Evolutionary conservation across 2,329 filamentous ascomycete genomes (phyloP), one percentile per base, ranked within the genome.

Genomic region (Beauveria medogensis): DNA sequence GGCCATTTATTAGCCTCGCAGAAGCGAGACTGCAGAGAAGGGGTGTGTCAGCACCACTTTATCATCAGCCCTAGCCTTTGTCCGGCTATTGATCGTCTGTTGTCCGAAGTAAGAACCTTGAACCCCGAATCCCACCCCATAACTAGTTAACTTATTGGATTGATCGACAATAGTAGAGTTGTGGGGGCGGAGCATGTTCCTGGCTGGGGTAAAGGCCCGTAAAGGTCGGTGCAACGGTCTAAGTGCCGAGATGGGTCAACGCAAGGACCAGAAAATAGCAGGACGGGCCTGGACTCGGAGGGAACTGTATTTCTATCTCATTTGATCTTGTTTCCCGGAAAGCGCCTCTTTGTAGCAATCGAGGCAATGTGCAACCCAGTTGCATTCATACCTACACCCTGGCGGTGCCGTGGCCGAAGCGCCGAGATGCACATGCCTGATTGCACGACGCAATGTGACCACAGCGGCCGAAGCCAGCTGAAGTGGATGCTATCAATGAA

Each of bases 201-300:
- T 53, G 56, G 40, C 57, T 53, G 57, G 57, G 57, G 40, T 59
- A 59, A 53, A 53, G 16, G 57, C 46, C 57, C 57, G 57, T 30
- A 8, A 37, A 46, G 18, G 40, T 12, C 54, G 7, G n/a, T 10
- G 20, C 48, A 44, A 37, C 54, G 3, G n/a, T 18, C 16, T 28
- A 44, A 37, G 20, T 53, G 48, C 48, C 26, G 48, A 48, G 37
- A 30, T 53, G n/a, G 12, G 14, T 46, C 34, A n/a, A 16, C 2
- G 16, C 28, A 48, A 50, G 16, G 22, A 34, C 30, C 20, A 44
- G 26, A 24, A 40, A 50, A 50, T 57, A 57, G 20, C 28, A 50
- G 30, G 20, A 16, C 16, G 9, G 7, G 9, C 10, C 12, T 20
- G 12, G 18, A 44, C 1, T 16, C 16, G 5, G 2, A 5, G 34